Evolutionary conservation across 1,284 basidiomycete species (phyloP), one percentile per base, ranked within the genome.

Genomic region (Caloboletus firmus): DNA sequence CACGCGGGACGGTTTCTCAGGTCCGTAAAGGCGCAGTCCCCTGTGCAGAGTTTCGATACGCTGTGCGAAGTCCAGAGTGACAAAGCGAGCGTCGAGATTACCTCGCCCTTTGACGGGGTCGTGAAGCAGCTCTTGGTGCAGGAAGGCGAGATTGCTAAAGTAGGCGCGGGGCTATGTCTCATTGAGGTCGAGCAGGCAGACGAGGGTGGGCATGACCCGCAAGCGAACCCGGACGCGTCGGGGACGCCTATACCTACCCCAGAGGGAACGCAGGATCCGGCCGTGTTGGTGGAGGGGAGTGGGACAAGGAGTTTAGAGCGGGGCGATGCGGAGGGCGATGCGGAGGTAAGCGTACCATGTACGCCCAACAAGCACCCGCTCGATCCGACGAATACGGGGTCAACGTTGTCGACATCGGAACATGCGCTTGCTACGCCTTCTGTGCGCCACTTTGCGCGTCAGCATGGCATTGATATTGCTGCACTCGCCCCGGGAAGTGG

Each of bases 21-120:
- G 86, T 82, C 69, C 65, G 84, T 92, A 30, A 77, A 82, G 60
- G 80, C 84, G 2, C 67, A 73, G 17, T 75, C 80, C n/a, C 65
- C 67, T 0, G 78, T 97, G 0, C 79, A 85, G 54, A 80, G 86
- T 40, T 97, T 98, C 67, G 94, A 97, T 58, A 81, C 89, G 1
- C 78, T 98, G 4, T 95, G 93, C 65, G 95, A 97, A 65, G 95
- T 98, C 0, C 93, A 95, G 74, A 92, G 89, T 58, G 95, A 98
- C 79, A 98, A 98, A 72, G 91, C 91, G 3, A 92, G 87, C 62
- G 95, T 97, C 26, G 95, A 97, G 69, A 93, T 97, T 56, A 97
- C 95, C 0, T 90, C 87, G 54, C 93, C 94, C 0, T 94, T 83
- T 63, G 85, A 93, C 32, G 95, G 95, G 2, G 77, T 82, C 32